These are phyloP conservation scores for Xylaria cubensis DNA, from an alignment of 495 filamentous ascomycete genomes.

Conservation along the genomic window DNA sequence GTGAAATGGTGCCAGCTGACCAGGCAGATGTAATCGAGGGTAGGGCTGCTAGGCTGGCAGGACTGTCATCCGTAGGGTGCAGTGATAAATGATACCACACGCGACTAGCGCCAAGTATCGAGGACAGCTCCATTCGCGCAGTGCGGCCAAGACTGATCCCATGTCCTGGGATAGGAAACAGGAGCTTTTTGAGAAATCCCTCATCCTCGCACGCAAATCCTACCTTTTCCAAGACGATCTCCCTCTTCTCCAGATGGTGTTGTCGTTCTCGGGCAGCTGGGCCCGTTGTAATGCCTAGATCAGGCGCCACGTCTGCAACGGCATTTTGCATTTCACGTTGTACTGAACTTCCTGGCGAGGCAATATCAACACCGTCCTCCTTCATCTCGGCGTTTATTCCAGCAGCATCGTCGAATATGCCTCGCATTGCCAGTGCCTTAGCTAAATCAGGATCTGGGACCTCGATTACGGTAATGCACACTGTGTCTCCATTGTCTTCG, in stretches of 20 bases:
- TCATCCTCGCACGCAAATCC: slow-evolving; percentile 80
- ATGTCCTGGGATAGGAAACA: slow-evolving; percentile 79
- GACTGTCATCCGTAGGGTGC: slow-evolving; percentile 88
- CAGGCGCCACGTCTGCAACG: slow-evolving; percentile 76
- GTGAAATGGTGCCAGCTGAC: slow-evolving; percentile 90
- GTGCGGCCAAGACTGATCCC: slow-evolving; percentile 74
- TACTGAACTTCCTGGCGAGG: slow-evolving; percentile 74
- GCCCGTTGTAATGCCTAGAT: slow-evolving; percentile 77
- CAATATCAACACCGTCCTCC: slow-evolving; percentile 82
- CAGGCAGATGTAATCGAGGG: slow-evolving; percentile 72
- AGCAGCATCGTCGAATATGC: slow-evolving; percentile 87
- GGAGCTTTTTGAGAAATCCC: slow-evolving; percentile 80
- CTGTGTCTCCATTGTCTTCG: slow-evolving; percentile 78
- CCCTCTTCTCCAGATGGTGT: slow-evolving; percentile 77
- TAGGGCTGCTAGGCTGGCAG: slow-evolving; percentile 68
- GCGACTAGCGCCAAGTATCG: slow-evolving; percentile 75
- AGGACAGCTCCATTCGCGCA: slow-evolving; percentile 76
- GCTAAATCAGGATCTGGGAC: slow-evolving; percentile 79
- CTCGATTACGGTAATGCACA: slow-evolving; percentile 87
- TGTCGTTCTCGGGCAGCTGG: slow-evolving; percentile 73
- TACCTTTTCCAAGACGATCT: slow-evolving; percentile 84
- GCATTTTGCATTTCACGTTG: slow-evolving; percentile 84
- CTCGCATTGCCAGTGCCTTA: slow-evolving; percentile 83
- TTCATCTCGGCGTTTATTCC: slow-evolving; percentile 98
- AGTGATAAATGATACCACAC: slow-evolving; percentile 95